Percentiles rank a stretch among this genome's conserved stretches.
These are phyloP conservation scores for Trypanosomatidae sp. DNA, from an alignment of 208 protist genomes.

Conservation along the genomic window DNA sequence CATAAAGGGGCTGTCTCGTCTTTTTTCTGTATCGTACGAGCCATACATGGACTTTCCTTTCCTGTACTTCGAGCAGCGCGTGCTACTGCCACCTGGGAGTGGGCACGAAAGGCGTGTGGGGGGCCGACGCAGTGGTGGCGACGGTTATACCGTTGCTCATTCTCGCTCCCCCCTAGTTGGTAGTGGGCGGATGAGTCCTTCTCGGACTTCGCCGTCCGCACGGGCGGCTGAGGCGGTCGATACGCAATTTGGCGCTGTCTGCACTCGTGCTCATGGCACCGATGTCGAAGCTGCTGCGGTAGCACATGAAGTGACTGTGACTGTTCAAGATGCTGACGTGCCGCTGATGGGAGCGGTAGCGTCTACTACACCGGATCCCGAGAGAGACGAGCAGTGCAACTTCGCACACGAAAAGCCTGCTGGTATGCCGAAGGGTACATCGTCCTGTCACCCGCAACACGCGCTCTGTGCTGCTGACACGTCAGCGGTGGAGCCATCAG, in stretches of 20 bases:
- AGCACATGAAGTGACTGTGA: neutral
- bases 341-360: neutral
- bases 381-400: neutral
- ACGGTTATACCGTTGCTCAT: neutral
- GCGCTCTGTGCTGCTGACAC: neutral
- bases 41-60: conserved; percentile 14
- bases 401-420: neutral
- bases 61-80: conserved; percentile 45
- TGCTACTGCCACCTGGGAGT: conserved; percentile 45
- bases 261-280: neutral
- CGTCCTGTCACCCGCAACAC: neutral
- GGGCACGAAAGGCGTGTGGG: conserved; percentile 32
- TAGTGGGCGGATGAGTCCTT: no score
- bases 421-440: neutral
- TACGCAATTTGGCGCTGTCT: neutral
- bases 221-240: neutral
- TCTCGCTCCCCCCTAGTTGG: neutral
- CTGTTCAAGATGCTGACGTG: neutral
- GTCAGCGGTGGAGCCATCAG: conserved; percentile 11
- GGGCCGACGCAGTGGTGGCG: neutral
- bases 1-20: neutral
- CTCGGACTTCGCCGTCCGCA: neutral
- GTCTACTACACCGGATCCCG: neutral
- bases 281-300: neutral
- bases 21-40: neutral